Evolutionary conservation across 352 stramenopile genomes (phyloP), one percentile per base, ranked within the genome.

Genomic region (Pythium insidiosum): DNA sequence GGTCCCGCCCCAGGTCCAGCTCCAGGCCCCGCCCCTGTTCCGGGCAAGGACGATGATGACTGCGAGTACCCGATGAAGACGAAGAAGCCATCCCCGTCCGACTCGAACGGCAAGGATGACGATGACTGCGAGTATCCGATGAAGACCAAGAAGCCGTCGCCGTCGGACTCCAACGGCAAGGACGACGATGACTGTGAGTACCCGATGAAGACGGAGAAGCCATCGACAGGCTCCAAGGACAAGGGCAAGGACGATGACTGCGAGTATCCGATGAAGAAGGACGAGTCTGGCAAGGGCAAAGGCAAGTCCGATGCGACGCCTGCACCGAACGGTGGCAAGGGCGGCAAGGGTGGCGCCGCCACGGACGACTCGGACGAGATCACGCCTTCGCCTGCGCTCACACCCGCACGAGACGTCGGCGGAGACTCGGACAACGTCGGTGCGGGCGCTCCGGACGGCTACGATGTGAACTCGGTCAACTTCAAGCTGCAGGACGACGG

Each of bases 401-500:
- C 51, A 23, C 39, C 31, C 6, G 38, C 12, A 3, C 15, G 30
- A 44, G 29, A 28, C 25, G 29, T 38, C 38, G 25, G n/a, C 25
- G 3, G 31, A 36, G n/a, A n/a, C n/a, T n/a, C n/a, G n/a, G n/a
- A n/a, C n/a, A 11, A 46, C 10, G 20, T 15, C 18, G 26, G 16
- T 25, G 45, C 36, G 11, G 33, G 16, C 25, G 36, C 24, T 15
- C 15, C 42, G 38, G 42, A 50, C 42, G 56, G 53, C n/a, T 82
- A 66, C 44, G 51, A 45, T 18, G 50, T 49, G 4, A 55, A 76
- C 15, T 18, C 52, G 1, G 53, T 85, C 2, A 59, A 61, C 19
- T 74, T 85, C 41, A 61, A 61, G 40, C 43, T 61, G n/a, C 58
- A 57, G 0, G 56, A 53, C 11, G 61, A 72, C 1, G 53, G 43